phyloP scores from a whole-genome alignment of 768 basidiomycete species.

The Tulasnella calospora region DNA sequence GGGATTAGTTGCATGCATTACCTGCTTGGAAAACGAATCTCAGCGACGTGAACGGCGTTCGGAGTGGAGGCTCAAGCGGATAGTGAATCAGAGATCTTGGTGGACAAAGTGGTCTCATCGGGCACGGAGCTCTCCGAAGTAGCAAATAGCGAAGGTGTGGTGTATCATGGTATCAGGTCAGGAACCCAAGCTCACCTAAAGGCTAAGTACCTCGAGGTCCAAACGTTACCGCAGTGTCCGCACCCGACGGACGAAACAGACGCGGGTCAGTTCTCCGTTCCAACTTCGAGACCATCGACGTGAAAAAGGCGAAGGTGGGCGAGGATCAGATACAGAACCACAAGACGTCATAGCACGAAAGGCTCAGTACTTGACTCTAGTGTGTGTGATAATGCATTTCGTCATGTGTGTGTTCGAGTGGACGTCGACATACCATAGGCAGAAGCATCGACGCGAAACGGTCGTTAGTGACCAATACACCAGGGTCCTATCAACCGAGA shows the following conservation, averaged over 20 bases:
- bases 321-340: neutral
- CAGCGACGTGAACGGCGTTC: neutral
- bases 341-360: neutral
- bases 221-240: neutral
- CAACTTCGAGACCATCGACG: neutral
- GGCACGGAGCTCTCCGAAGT: slow-evolving; percentile 68
- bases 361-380: slow-evolving; percentile 4
- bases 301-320: neutral
- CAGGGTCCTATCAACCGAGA: no score
- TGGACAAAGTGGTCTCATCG: slow-evolving; percentile 68
- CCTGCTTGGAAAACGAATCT: neutral
- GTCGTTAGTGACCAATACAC: no score
- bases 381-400: slow-evolving; percentile 2
- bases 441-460: neutral
- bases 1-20: neutral
- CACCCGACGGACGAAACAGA: neutral
- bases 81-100: neutral
- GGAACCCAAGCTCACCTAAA: slow-evolving; percentile 24
- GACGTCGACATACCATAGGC: neutral
- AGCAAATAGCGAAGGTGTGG: slow-evolving; percentile 68
- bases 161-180: slow-evolving; percentile 39
- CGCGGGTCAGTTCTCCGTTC: neutral
- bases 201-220: neutral
- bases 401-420: neutral
- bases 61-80: neutral